Conservation (phyloP, 2,329 filamentous ascomycete genomes). For the Sporothrix brasiliensis region DNA sequence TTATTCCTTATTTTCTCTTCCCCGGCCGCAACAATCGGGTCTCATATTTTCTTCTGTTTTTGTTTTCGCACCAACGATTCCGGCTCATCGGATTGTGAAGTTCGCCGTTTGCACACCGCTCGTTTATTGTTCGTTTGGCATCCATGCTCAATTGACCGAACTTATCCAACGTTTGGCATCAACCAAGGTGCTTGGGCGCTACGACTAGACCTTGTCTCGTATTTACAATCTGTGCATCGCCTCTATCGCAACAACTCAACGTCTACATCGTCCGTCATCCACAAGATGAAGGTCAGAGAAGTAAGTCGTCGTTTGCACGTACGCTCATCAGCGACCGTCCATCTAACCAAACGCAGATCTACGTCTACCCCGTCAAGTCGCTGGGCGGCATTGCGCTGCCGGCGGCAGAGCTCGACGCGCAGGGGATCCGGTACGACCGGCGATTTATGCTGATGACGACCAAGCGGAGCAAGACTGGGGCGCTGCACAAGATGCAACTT, state of each 20-base stretch:
- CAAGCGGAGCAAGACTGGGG: constrained; percentile 42
- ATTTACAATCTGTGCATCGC: not conserved
- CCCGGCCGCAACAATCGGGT: not conserved
- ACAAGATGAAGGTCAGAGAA: constrained; percentile 28
- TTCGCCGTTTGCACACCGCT: not conserved
- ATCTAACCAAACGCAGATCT: constrained; percentile 52
- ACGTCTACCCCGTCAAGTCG: constrained; percentile 74
- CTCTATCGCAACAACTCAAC: not conserved
- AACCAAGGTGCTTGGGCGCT: not conserved
- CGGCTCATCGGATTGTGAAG: constrained; percentile 9
- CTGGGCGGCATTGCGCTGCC: constrained; percentile 63
- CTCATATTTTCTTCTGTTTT: not conserved
- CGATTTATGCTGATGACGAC: constrained; percentile 69
- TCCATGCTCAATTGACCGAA: not conserved
- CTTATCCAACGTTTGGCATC: not conserved
- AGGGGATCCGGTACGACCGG: constrained; percentile 68
- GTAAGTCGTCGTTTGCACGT: not conserved
- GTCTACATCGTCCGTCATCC: not conserved
- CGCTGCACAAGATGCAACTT: constrained; percentile 63
- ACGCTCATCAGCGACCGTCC: not conserved
- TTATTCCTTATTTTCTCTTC: not conserved
- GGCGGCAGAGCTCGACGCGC: constrained; percentile 57
- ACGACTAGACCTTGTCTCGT: not conserved
- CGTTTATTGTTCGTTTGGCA: not conserved
- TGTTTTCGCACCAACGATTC: constrained; percentile 1